Evolutionary conservation across 2,329 filamentous ascomycete species (phyloP).

Genomic region (Scopulariopsis brevicaulis): DNA sequence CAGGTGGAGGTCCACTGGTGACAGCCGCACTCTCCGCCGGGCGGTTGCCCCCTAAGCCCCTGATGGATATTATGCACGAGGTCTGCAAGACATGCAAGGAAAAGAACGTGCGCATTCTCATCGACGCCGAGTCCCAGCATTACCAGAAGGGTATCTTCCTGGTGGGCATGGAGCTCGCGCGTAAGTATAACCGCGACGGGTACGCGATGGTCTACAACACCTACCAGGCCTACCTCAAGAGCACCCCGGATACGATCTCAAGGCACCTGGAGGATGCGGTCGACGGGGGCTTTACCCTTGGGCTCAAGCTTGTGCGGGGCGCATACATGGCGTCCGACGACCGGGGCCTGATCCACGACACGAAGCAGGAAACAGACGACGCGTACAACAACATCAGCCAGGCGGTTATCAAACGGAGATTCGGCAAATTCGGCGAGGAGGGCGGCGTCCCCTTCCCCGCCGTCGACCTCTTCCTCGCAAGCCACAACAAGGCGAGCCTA

Average conservation of each 20-base stretch:
- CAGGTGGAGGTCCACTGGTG: constrained; percentile 42
- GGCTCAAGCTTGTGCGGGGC: constrained; percentile 65
- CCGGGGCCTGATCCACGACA: constrained; percentile 58
- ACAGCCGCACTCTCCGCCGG: constrained; percentile 68
- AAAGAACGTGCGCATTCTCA: constrained; percentile 27
- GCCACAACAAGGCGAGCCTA: constrained; percentile 71
- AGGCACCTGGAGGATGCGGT: constrained; percentile 47
- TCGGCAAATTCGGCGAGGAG: constrained; percentile 18
- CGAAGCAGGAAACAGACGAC: constrained; percentile 57
- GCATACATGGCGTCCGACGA: constrained; percentile 64
- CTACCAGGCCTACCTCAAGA: constrained; percentile 68
- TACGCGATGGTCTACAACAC: constrained; percentile 68
- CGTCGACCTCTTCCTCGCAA: constrained; percentile 61
- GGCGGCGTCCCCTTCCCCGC: constrained; percentile 37
- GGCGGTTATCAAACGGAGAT: constrained; percentile 56
- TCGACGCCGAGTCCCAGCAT: constrained; percentile 33
- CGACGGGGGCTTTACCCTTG: constrained; percentile 53
- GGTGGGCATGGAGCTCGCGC: constrained; percentile 21
- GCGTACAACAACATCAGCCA: constrained; percentile 63
- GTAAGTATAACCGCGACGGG: constrained; percentile 29
- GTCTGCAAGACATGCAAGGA: constrained; percentile 21
- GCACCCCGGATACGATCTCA: constrained; percentile 42
- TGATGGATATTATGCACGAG: constrained; percentile 64
- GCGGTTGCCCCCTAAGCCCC: constrained; percentile 65
- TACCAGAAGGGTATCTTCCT: constrained; percentile 26